Evolutionary conservation across 176 grass and related monocot genomes (phyloP), one percentile per base, ranked within the genome.

Genomic region (Neostapfia colusana): DNA sequence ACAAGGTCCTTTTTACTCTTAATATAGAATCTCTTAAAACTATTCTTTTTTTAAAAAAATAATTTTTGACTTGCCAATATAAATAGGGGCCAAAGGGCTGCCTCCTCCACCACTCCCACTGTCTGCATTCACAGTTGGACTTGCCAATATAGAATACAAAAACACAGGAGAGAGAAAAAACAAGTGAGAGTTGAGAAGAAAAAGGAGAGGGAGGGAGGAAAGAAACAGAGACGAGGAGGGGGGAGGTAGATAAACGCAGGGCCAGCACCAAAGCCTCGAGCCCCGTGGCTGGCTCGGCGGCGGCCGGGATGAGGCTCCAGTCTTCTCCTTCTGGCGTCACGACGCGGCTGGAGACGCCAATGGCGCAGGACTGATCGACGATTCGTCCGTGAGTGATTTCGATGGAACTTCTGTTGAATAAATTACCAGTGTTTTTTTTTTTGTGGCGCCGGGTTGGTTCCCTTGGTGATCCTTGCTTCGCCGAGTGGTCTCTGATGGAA

Each of bases 71-170:
- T n/a, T n/a, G n/a, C n/a, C n/a, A n/a, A n/a, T 73, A 82, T 82
- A 82, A 74, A 74, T 66, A 35, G 6, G 46, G 36, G 60, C 31
- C 46, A 23, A 63, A 34, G 79, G 80, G 48, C 18, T 17, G 49
- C 70, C 70, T 82, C 14, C 60, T 16, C 55, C 23, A 45, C 74
- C 70, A 67, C 37, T 45, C 8, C 37, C 37, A 43, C 70, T 17
- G 23, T 1, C 78, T 55, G 59, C 55, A 2, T 71, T 81, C 58
- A 11, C 70, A 25, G 24, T 67, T 37, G 18, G 69, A 66, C 36
- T 74, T 67, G 37, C 24, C 49, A 21, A 18, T 57, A 18, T 57
- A 67, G 61, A 66, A 82, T 67, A 82, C 60, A 75, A 82, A 55
- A 73, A 58, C 70, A 45, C 11, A 23, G 51, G n/a, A 40, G 18